Evolutionary conservation across 1,284 basidiomycete species (phyloP).

Genomic region (Rhodotorula sp.): DNA sequence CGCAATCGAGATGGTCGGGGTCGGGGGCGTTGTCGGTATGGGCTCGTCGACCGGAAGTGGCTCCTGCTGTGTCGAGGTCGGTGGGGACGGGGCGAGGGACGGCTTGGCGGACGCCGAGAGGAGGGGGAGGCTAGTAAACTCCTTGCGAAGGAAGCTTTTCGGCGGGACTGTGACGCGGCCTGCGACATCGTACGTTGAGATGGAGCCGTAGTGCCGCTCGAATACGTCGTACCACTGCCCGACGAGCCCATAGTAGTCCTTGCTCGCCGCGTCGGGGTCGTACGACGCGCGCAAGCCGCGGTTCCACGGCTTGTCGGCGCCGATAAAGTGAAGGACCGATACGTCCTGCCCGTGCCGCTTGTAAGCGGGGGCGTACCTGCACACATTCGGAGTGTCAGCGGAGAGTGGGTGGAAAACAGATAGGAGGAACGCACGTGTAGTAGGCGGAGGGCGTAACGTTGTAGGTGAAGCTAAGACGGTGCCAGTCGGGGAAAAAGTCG

Average conservation of each 20-base stretch:
- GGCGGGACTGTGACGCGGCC: slow-evolving; percentile 16
- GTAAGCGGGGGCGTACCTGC: slow-evolving; percentile 91
- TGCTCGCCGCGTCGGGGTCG: slow-evolving; percentile 46
- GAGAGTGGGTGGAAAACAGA: too few relatives aligned
- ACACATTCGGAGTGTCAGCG: neutral
- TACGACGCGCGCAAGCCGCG: slow-evolving; percentile 50
- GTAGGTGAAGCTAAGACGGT: slow-evolving; percentile 90
- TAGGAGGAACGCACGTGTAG: slow-evolving; percentile 72
- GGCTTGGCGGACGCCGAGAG: slow-evolving; percentile 37
- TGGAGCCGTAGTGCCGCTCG: slow-evolving; percentile 74
- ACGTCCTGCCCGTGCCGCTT: slow-evolving; percentile 86
- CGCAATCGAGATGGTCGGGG: slow-evolving; percentile 26
- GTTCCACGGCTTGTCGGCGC: slow-evolving; percentile 89
- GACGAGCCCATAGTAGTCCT: slow-evolving; percentile 75
- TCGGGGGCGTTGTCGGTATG: neutral
- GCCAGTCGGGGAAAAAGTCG: slow-evolving; percentile 84
- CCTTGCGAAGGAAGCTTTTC: slow-evolving; percentile 14
- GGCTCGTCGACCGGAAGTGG: neutral
- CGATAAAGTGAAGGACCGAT: slow-evolving; percentile 91
- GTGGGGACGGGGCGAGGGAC: slow-evolving; percentile 69
- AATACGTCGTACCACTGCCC: slow-evolving; percentile 90
- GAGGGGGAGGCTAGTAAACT: neutral
- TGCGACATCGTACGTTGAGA: slow-evolving; percentile 50
- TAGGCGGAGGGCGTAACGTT: slow-evolving; percentile 97
- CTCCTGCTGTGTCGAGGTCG: slow-evolving; percentile 67